Conservation (phyloP, 805 yeast genomes). For the Lipomyces yamadae region DNA sequence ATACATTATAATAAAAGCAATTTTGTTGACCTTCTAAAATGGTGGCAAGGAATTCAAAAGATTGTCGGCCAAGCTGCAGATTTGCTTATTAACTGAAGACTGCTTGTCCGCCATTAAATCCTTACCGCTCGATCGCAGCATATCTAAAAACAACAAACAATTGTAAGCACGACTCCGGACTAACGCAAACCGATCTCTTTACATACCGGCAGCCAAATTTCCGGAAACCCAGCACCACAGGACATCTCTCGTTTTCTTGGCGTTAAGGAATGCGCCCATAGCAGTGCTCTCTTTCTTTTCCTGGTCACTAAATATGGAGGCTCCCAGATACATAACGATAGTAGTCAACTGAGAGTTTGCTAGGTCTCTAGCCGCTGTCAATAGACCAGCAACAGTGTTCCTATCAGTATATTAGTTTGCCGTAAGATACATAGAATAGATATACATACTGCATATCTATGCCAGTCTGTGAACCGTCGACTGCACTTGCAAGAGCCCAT, state of each 20-base stretch:
- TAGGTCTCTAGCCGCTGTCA: slow-evolving; percentile 15
- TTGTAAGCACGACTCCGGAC: background rate
- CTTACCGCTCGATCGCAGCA: slow-evolving; percentile 18
- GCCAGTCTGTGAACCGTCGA: background rate
- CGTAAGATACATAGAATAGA: background rate
- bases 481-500: slow-evolving; percentile 18
- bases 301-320: slow-evolving; percentile 7
- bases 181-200: background rate
- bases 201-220: slow-evolving; percentile 10
- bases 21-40: background rate
- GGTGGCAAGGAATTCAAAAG: slow-evolving; percentile 4
- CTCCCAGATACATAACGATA: slow-evolving; percentile 28
- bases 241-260: slow-evolving; percentile 24
- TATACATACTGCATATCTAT: slow-evolving; percentile 13
- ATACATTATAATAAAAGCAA: background rate
- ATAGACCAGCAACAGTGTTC: slow-evolving; percentile 18
- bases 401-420: slow-evolving; percentile 6
- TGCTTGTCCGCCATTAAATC: slow-evolving; percentile 28
- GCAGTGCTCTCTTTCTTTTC: slow-evolving; percentile 20
- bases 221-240: slow-evolving; percentile 37
- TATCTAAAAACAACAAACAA: slow-evolving; percentile 9
- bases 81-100: slow-evolving; percentile 11
- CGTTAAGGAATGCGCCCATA: slow-evolving; percentile 26
- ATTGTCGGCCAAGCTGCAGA: slow-evolving; percentile 13
- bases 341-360: slow-evolving; percentile 33